phyloP scores from a whole-genome alignment of 2,329 filamentous ascomycete species.

The Parafenestella ontariensis region DNA sequence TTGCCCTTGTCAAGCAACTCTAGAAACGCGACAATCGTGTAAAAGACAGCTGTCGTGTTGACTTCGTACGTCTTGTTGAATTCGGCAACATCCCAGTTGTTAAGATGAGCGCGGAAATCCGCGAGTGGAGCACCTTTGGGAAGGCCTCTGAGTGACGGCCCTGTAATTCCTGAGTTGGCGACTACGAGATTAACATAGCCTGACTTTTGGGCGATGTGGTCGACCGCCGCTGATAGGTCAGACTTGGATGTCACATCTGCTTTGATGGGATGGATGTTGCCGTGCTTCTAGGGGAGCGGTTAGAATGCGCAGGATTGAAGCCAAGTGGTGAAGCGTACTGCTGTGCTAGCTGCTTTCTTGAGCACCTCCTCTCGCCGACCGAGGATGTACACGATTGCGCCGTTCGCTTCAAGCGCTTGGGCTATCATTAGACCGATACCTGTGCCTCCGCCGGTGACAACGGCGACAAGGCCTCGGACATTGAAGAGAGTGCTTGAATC shows the following conservation, averaged over 20 bases:
- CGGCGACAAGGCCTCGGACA: conserved; percentile 26
- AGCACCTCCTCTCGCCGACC: conserved; percentile 25
- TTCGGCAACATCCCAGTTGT: conserved; percentile 43
- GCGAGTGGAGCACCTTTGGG: conserved; percentile 3
- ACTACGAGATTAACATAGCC: conserved; percentile 21
- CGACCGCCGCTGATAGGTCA: conserved; percentile 8
- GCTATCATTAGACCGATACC: conserved; percentile 31
- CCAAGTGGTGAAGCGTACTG: not conserved
- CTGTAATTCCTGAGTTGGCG: conserved; percentile 16
- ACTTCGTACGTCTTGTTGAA: conserved; percentile 24
- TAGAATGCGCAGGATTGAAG: not conserved
- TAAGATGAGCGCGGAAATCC: conserved; percentile 16
- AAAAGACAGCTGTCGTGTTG: conserved; percentile 49
- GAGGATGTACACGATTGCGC: conserved; percentile 29
- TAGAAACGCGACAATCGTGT: conserved; percentile 49
- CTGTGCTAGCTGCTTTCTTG: conserved; percentile 8
- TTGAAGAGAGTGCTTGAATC: conserved; percentile 16
- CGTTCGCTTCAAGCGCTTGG: conserved; percentile 26
- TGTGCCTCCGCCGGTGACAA: conserved; percentile 30
- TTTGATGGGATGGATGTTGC: conserved; percentile 13
- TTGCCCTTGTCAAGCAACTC: conserved; percentile 51
- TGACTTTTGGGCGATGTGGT: conserved; percentile 2
- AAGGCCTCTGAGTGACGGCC: conserved; percentile 6
- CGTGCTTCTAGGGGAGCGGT: conserved; percentile 7
- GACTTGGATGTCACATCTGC: conserved; percentile 18